phyloP scores from a whole-genome alignment of 2,329 filamentous ascomycete genomes.

The Setomelanomma holmii region DNA sequence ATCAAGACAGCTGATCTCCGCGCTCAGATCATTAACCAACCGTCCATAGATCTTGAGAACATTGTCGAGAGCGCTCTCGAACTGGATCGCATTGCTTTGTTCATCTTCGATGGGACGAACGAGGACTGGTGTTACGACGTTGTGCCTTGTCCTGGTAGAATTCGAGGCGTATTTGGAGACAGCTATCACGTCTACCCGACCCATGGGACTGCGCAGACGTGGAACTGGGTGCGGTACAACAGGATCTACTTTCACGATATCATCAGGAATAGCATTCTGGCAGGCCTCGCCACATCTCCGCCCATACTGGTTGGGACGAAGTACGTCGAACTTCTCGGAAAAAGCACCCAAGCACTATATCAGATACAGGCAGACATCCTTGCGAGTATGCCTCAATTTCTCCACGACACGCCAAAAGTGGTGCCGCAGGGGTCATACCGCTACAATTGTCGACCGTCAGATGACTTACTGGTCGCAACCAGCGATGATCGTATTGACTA shows the following conservation, averaged over 20 bases:
- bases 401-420: slow-evolving; percentile 39
- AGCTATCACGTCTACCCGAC: slow-evolving; percentile 42
- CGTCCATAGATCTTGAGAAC: slow-evolving; percentile 18
- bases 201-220: slow-evolving; percentile 35
- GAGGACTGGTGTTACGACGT: slow-evolving; percentile 34
- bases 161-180: slow-evolving; percentile 28
- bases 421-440: slow-evolving; percentile 1
- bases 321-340: slow-evolving; percentile 30
- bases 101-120: slow-evolving; percentile 25
- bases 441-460: neutral
- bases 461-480: neutral
- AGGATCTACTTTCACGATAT: slow-evolving; percentile 46
- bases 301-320: slow-evolving; percentile 28
- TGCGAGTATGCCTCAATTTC: slow-evolving; percentile 44
- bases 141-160: slow-evolving; percentile 11
- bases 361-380: slow-evolving; percentile 41
- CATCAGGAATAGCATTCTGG: slow-evolving; percentile 39
- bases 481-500: neutral
- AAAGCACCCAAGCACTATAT: slow-evolving; percentile 31
- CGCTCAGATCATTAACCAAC: slow-evolving; percentile 27
- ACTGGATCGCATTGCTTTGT: slow-evolving; percentile 27
- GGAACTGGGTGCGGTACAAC: slow-evolving; percentile 45
- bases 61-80: slow-evolving; percentile 37
- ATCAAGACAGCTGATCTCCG: slow-evolving; percentile 36
- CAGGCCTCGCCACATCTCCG: slow-evolving; percentile 33